Evolutionary conservation across 345 rosid genomes (phyloP).

Genomic region (Cardamine occulta): DNA sequence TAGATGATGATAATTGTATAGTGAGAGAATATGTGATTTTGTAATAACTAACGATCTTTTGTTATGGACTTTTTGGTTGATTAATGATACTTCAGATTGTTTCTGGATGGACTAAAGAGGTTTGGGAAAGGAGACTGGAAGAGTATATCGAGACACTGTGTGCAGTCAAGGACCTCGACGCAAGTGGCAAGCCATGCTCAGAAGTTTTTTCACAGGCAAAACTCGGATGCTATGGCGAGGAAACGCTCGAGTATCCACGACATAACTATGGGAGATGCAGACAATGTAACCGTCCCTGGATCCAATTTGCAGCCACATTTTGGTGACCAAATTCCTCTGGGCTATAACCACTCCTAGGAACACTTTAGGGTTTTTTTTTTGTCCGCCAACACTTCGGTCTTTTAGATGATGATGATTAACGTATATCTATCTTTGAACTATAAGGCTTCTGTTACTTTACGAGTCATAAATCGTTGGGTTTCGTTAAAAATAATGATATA

Average conservation of each 20-base stretch:
- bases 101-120: slow-evolving; percentile 52
- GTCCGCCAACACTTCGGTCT: neutral
- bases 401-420: neutral
- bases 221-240: slow-evolving; percentile 45
- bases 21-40: neutral
- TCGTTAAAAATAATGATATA: slow-evolving; percentile 2
- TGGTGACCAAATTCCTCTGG: neutral
- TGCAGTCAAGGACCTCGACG: slow-evolving; percentile 61
- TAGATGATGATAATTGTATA: neutral
- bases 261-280: slow-evolving; percentile 47
- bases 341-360: neutral
- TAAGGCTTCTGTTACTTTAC: neutral
- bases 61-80: neutral
- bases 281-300: slow-evolving; percentile 18
- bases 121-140: slow-evolving; percentile 77
- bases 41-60: no score
- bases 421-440: neutral
- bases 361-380: neutral
- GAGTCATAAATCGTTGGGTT: neutral
- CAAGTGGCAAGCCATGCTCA: slow-evolving; percentile 89
- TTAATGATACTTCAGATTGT: slow-evolving; percentile 46
- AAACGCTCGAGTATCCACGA: slow-evolving; percentile 75
- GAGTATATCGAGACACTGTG: slow-evolving; percentile 62
- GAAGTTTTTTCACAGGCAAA: slow-evolving; percentile 63
- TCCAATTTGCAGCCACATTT: slow-evolving; percentile 14